Evolutionary conservation across 192 early-diverging fungal genomes (phyloP).

Genomic region (Coemansia sp.): DNA sequence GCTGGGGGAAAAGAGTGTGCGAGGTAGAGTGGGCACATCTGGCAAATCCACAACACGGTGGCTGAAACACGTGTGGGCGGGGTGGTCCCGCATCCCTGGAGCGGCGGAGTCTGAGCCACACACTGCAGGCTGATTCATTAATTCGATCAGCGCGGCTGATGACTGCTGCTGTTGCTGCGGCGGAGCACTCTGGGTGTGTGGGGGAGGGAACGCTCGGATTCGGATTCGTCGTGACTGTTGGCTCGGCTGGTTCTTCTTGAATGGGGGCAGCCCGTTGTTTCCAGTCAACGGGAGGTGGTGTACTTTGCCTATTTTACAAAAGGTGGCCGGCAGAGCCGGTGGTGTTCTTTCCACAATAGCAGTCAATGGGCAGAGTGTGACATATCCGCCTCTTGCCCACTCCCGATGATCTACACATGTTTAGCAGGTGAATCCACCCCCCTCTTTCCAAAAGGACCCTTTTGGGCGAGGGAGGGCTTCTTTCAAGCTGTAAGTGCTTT

Average conservation of each 20-base stretch:
- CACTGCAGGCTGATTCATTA: background rate
- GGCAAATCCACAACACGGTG: background rate
- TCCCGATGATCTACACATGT: background rate
- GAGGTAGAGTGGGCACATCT: background rate
- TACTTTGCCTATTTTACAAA: background rate
- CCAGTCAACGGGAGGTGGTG: background rate
- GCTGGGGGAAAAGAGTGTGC: background rate
- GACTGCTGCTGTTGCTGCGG: background rate
- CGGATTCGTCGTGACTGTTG: background rate
- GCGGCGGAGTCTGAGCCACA: background rate
- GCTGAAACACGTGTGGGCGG: background rate
- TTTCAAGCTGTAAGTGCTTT: background rate
- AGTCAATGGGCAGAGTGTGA: background rate
- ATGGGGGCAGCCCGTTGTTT: background rate
- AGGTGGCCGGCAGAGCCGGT: background rate
- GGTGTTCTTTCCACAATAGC: background rate
- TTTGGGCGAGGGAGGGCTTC: background rate
- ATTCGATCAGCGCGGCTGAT: background rate
- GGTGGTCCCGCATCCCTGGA: background rate
- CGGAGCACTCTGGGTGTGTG: background rate
- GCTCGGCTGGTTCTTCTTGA: no score
- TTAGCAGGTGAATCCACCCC: slow-evolving; percentile 2
- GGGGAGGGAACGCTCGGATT: background rate
- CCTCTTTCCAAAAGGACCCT: background rate
- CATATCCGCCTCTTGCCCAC: background rate